Conservation (phyloP, 2,329 filamentous ascomycete genomes). For the Talaromyces sp. region DNA sequence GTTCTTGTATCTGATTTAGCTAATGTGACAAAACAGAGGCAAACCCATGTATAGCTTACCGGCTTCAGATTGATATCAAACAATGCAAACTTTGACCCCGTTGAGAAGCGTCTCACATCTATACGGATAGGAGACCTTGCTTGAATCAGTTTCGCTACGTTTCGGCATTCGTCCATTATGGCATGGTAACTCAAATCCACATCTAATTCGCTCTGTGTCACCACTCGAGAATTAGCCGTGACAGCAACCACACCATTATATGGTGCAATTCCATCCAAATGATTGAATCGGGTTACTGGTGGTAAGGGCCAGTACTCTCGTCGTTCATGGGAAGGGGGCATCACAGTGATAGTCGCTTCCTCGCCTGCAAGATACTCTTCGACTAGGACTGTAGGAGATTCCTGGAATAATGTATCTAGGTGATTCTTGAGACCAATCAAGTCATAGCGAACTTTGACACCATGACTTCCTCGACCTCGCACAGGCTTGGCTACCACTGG, state of each 20-base stretch:
- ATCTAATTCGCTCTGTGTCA: conserved; percentile 29
- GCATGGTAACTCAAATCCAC: background rate
- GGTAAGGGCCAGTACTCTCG: background rate
- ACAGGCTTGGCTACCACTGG: background rate
- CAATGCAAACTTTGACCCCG: background rate
- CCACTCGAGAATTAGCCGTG: conserved; percentile 45
- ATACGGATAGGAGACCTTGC: background rate
- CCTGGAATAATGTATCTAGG: background rate
- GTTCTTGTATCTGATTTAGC: background rate
- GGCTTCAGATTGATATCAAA: background rate
- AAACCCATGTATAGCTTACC: background rate
- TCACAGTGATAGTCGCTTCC: background rate
- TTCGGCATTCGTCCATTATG: background rate
- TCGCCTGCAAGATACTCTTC: background rate
- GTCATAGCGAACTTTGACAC: background rate
- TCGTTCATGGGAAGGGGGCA: background rate
- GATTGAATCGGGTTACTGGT: conserved; percentile 32
- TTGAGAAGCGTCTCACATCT: background rate
- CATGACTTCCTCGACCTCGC: background rate
- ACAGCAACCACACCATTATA: conserved; percentile 51
- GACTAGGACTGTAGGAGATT: background rate
- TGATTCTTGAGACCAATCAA: background rate
- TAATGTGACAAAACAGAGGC: background rate
- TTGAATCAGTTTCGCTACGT: background rate
- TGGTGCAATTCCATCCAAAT: conserved; percentile 47